A percentile compares a stretch with the other conserved stretches of the same genome.
These are phyloP conservation scores for Calonectria pseudoreteaudii DNA, from an alignment of 2,329 filamentous ascomycete species.

Conservation along the genomic window DNA sequence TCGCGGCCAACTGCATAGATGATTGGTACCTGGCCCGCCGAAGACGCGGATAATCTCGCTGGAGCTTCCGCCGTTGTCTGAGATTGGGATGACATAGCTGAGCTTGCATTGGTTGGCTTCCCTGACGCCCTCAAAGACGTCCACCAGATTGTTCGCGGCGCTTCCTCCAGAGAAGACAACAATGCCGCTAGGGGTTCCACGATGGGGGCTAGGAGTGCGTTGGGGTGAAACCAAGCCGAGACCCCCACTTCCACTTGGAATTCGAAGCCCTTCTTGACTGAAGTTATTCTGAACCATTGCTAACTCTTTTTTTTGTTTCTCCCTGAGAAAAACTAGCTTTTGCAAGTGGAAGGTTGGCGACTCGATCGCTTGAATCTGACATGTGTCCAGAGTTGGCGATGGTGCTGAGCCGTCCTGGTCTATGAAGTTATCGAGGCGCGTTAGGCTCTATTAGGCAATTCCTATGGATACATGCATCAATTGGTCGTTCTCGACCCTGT, in stretches of 20 bases:
- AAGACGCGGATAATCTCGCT: constrained; percentile 95
- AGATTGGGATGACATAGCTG: constrained; percentile 93
- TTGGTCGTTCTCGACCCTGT: not conserved
- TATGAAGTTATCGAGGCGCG: constrained; percentile 17
- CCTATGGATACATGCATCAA: constrained; percentile 18
- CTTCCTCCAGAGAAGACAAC: constrained; percentile 93
- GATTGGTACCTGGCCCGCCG: constrained; percentile 81
- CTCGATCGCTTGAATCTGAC: constrained; percentile 13
- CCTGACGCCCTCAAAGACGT: constrained; percentile 81
- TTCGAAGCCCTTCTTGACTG: constrained; percentile 35
- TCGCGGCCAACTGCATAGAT: not conserved
- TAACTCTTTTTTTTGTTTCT: no score
- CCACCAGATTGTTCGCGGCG: constrained; percentile 93
- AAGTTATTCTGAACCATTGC: constrained; percentile 36
- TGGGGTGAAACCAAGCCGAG: constrained; percentile 29
- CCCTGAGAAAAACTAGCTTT: not conserved
- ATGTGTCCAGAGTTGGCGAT: constrained; percentile 14
- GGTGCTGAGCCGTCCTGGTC: constrained; percentile 12
- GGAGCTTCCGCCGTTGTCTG: constrained; percentile 94
- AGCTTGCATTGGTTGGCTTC: constrained; percentile 75
- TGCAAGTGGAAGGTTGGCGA: not conserved
- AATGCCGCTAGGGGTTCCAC: constrained; percentile 56
- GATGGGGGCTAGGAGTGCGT: constrained; percentile 35
- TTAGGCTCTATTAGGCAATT: not conserved
- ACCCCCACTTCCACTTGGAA: constrained; percentile 38